A percentile compares a stretch with the other conserved stretches of the same genome.
phyloP scores from a whole-genome alignment of 2,329 filamentous ascomycete species.

The Cyclaneusma minus region DNA sequence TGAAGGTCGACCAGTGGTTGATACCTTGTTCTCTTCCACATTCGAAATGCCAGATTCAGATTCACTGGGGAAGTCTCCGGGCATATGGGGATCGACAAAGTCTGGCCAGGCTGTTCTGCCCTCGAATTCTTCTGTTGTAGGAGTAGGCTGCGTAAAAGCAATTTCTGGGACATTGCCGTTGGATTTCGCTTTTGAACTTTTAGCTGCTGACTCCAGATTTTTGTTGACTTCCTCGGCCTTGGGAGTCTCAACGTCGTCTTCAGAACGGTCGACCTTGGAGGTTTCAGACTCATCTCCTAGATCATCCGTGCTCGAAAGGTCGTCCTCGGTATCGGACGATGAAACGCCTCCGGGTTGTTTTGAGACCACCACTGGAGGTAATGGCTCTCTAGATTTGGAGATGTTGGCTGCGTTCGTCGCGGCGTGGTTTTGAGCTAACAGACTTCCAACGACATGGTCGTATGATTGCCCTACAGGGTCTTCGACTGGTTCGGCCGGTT shows the following conservation, averaged over 20 bases:
- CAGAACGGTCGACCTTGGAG: too few relatives aligned
- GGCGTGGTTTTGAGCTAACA: slow-evolving; percentile 37
- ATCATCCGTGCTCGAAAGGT: slow-evolving; percentile 3
- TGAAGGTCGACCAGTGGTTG: not conserved
- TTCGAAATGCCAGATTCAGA: not conserved
- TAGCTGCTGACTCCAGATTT: not conserved
- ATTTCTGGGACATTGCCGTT: slow-evolving; percentile 23
- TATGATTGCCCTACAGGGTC: slow-evolving; percentile 28
- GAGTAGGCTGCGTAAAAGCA: slow-evolving; percentile 29
- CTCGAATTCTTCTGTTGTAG: slow-evolving; percentile 22
- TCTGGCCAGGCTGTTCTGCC: slow-evolving; percentile 17
- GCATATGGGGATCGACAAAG: slow-evolving; percentile 16
- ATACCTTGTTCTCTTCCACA: not conserved
- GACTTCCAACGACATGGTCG: slow-evolving; percentile 40
- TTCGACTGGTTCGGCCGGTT: slow-evolving; percentile 27
- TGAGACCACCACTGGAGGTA: too few relatives aligned
- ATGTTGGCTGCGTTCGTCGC: slow-evolving; percentile 38
- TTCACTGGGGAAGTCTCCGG: slow-evolving; percentile 38
- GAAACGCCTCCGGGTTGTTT: too few relatives aligned
- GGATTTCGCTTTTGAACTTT: slow-evolving; percentile 1
- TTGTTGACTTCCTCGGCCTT: slow-evolving; percentile 4
- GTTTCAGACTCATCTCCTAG: slow-evolving; percentile 3
- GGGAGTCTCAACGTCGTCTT: slow-evolving; percentile 2
- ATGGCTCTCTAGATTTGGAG: slow-evolving; percentile 42
- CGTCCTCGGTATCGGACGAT: too few relatives aligned